Conservation (phyloP, 345 rosid genomes). For the Turritis glabra region DNA sequence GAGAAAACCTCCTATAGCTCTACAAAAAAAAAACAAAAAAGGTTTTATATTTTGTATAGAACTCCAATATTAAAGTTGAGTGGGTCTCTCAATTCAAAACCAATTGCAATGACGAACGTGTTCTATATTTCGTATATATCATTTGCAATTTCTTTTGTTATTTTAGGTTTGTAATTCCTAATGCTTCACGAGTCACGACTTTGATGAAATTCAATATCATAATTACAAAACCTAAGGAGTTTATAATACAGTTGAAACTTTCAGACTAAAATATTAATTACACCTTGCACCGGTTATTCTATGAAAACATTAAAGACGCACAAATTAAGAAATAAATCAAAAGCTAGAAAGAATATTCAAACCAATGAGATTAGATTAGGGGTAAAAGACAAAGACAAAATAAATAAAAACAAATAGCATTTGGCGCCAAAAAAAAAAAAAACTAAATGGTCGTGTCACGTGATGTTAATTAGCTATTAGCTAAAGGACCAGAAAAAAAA, state of each 20-base stretch:
- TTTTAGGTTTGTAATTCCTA: neutral
- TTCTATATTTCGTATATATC: neutral
- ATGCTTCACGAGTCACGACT: too few relatives aligned
- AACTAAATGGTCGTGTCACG: constrained; percentile 38
- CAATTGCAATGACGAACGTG: neutral
- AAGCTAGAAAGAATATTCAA: neutral
- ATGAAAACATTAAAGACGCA: neutral
- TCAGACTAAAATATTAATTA: too few relatives aligned
- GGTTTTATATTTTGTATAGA: neutral
- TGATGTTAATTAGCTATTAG: constrained; percentile 26
- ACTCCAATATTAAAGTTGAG: neutral
- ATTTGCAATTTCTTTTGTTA: neutral
- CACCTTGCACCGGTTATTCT: too few relatives aligned
- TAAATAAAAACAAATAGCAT: constrained; percentile 7
- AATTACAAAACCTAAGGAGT: too few relatives aligned
- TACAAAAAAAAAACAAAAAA: neutral
- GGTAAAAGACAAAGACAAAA: too few relatives aligned
- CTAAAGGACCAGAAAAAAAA: constrained; percentile 29
- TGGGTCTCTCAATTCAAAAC: neutral
- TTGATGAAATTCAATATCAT: too few relatives aligned
- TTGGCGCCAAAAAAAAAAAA: constrained; percentile 34
- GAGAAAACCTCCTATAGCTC: neutral
- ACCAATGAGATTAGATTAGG: too few relatives aligned
- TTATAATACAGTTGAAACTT: too few relatives aligned
- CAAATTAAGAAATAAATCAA: neutral